Evolutionary conservation across 257 asterid genomes (phyloP).

Genomic region (Nyctanthes arbortristis): DNA sequence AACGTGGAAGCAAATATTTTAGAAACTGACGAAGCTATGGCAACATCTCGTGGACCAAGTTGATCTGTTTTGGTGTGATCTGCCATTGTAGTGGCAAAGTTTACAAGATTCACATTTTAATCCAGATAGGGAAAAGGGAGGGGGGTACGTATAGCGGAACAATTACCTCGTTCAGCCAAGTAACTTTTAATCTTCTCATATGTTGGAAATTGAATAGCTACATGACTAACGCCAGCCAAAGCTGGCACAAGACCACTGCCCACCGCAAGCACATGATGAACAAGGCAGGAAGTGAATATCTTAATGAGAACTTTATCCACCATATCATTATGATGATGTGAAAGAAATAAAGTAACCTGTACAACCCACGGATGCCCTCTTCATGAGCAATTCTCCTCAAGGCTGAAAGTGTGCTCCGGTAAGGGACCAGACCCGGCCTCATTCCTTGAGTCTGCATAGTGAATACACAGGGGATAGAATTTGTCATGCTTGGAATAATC

Average conservation of each 20-base stretch:
- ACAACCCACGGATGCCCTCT: slow-evolving; percentile 92
- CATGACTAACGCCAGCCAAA: slow-evolving; percentile 92
- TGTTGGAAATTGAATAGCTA: slow-evolving; percentile 89
- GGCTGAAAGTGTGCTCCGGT: slow-evolving; percentile 77
- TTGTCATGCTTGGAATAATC: slow-evolving; percentile 18
- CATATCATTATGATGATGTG: slow-evolving; percentile 19
- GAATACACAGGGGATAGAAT: slow-evolving; percentile 11
- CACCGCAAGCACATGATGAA: slow-evolving; percentile 25
- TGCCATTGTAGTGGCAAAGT: slow-evolving; percentile 33
- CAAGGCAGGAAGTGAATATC: slow-evolving; percentile 7
- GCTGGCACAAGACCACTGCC: slow-evolving; percentile 98
- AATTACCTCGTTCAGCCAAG: slow-evolving; percentile 73
- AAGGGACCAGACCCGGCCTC: slow-evolving; percentile 65
- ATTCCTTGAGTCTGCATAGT: slow-evolving; percentile 69
- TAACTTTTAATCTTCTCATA: slow-evolving; percentile 79
- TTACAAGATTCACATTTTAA: slow-evolving; percentile 21
- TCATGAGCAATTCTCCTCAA: slow-evolving; percentile 72
- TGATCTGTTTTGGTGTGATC: slow-evolving; percentile 71
- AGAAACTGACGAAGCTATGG: slow-evolving; percentile 90
- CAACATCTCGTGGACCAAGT: slow-evolving; percentile 75
- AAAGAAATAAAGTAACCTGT: slow-evolving; percentile 54
- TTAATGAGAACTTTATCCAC: background rate
- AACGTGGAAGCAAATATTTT: slow-evolving; percentile 89
- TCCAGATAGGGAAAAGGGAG: slow-evolving; percentile 4
- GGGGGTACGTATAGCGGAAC: background rate